phyloP scores from a whole-genome alignment of 257 asterid genomes.

The Solanum pimpinellifolium region DNA sequence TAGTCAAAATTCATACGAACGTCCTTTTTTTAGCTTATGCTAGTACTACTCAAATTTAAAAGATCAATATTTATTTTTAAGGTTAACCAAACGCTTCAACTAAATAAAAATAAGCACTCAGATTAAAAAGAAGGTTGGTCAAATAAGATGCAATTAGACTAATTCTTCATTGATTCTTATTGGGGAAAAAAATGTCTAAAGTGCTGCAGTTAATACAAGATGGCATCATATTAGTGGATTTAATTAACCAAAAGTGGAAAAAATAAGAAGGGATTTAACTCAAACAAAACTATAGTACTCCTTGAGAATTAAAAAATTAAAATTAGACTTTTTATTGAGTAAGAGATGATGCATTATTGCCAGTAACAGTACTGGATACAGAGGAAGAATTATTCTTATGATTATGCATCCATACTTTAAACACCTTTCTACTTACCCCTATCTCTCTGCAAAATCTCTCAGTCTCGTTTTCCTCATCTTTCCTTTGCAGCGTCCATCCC shows the following conservation, averaged over 20 bases:
- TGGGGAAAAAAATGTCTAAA: neutral
- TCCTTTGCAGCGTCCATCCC: constrained; percentile 60
- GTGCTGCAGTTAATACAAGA: neutral
- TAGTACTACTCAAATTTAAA: neutral
- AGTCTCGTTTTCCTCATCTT: constrained; percentile 46
- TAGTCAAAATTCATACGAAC: neutral
- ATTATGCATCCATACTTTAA: constrained; percentile 84
- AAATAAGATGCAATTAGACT: neutral
- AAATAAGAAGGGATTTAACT: neutral
- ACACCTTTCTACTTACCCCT: constrained; percentile 60
- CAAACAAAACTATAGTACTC: neutral
- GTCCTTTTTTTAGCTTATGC: neutral
- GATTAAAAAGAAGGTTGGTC: neutral
- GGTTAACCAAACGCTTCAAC: neutral
- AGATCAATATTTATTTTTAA: neutral
- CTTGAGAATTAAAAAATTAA: neutral
- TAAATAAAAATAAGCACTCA: neutral
- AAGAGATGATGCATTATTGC: constrained; percentile 49
- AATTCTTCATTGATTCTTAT: neutral
- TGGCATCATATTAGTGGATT: neutral
- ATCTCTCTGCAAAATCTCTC: constrained; percentile 53
- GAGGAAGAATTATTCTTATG: constrained; percentile 36
- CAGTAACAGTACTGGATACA: constrained; percentile 15
- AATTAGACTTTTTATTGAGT: constrained; percentile 21
- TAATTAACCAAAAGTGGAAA: neutral